Percentiles rank a stretch among this genome's conserved stretches.
These are phyloP conservation scores for Cytospora schulzeri DNA, from an alignment of 2,329 filamentous ascomycete species.

Conservation along the genomic window DNA sequence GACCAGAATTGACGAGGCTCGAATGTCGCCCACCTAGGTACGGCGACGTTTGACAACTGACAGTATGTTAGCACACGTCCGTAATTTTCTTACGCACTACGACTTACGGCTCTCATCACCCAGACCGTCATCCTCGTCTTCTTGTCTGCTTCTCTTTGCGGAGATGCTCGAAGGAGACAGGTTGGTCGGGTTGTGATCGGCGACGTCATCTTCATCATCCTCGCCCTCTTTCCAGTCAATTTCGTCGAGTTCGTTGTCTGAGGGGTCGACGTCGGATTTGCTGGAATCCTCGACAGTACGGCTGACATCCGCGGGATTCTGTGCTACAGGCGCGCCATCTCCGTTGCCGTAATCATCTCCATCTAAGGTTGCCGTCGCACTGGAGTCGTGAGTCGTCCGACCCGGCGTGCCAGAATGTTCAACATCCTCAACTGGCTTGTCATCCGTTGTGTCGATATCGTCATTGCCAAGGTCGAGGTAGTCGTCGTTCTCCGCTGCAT, in stretches of 20 bases:
- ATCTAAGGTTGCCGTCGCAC: conserved; percentile 37
- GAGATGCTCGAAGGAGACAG: conserved; percentile 33
- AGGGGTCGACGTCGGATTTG: conserved; percentile 10
- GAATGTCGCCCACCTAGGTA: conserved; percentile 32
- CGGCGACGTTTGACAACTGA: conserved; percentile 56
- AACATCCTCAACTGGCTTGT: conserved; percentile 2
- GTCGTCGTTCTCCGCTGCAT: conserved; percentile 27
- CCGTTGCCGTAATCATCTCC: conserved; percentile 44
- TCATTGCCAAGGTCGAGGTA: conserved; percentile 25
- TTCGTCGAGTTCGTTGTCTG: conserved; percentile 33
- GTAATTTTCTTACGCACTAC: not conserved
- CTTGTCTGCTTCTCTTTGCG: conserved; percentile 38
- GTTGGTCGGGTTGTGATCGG: conserved; percentile 28
- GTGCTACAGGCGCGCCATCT: conserved; percentile 32
- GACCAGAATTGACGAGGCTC: conserved; percentile 25
- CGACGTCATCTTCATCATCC: conserved; percentile 36
- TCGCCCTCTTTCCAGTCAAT: conserved; percentile 42
- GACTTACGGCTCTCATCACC: conserved; percentile 40
- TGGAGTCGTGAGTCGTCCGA: conserved; percentile 30
- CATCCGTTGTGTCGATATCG: conserved; percentile 7
- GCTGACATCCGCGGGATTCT: conserved; percentile 30
- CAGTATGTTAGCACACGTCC: conserved; percentile 36
- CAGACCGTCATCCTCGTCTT: conserved; percentile 39
- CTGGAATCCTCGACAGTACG: conserved; percentile 11
- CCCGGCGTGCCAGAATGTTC: conserved; percentile 7